Percentiles rank a stretch among this genome's conserved stretches.
These are phyloP conservation scores for Solanum pennellii DNA, from an alignment of 257 asterid species.

Conservation along the genomic window DNA sequence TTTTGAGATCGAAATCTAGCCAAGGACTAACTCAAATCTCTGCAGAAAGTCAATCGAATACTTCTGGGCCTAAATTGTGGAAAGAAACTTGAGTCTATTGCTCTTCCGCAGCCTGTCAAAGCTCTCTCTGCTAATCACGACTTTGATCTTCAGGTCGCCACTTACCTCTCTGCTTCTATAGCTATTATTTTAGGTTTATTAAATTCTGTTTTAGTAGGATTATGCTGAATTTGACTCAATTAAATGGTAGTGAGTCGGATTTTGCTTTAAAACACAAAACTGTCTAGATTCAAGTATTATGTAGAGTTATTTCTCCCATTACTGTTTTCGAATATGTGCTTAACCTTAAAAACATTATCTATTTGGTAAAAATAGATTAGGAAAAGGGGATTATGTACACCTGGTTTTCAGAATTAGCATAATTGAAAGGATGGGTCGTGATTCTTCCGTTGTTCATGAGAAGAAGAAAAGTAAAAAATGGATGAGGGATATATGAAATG, in stretches of 20 bases:
- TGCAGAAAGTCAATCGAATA: slow-evolving; percentile 73
- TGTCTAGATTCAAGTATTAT: background rate
- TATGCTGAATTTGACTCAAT: background rate
- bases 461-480: background rate
- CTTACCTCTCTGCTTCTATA: background rate
- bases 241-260: background rate
- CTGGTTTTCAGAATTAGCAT: background rate
- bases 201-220: background rate
- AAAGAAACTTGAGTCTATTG: slow-evolving; percentile 33
- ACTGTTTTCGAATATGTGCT: background rate
- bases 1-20: background rate
- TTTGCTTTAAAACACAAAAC: background rate
- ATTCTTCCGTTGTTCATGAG: background rate
- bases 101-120: slow-evolving; percentile 40
- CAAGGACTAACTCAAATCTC: background rate
- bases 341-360: background rate
- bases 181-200: background rate
- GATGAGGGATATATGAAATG: background rate
- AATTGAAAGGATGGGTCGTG: background rate
- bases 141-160: slow-evolving; percentile 80
- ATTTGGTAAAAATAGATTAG: background rate
- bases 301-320: background rate
- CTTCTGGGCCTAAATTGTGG: slow-evolving; percentile 83
- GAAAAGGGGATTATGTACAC: background rate
- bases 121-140: slow-evolving; percentile 52